phyloP scores from a whole-genome alignment of 73 alveolate genomes.

The Durusdinium trenchii region DNA sequence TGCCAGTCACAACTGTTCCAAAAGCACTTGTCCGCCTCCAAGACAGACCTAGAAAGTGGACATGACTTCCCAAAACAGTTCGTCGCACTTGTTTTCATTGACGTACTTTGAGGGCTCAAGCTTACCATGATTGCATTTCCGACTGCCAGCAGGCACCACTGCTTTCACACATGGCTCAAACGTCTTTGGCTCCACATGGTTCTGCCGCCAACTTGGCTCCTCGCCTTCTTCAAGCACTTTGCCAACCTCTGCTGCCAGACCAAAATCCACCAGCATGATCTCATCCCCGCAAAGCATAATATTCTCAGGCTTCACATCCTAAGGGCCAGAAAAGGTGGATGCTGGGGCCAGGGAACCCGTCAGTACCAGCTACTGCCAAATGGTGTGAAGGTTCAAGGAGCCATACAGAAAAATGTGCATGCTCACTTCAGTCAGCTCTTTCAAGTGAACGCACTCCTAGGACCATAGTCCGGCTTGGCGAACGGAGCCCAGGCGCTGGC shows the following conservation, averaged over 20 bases:
- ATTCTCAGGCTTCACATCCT: slow-evolving; percentile 64
- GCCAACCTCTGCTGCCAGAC: slow-evolving; percentile 65
- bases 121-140: background rate
- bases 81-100: no score
- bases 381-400: background rate
- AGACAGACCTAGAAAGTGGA: no score
- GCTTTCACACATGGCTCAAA: no score
- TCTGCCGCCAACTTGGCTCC: no score
- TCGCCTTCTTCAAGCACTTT: slow-evolving; percentile 27
- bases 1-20: no score
- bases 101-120: background rate
- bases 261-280: slow-evolving; percentile 76
- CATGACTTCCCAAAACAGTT: no score
- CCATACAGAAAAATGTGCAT: background rate
- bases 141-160: background rate
- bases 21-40: no score
- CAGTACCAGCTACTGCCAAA: no score
- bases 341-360: no score
- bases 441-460: background rate
- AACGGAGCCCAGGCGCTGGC: no score
- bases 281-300: slow-evolving; percentile 31
- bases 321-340: background rate
- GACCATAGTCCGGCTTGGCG: no score
- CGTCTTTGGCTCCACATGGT: no score
- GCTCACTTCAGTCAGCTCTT: background rate